phyloP scores from a whole-genome alignment of 345 rosid species.

The Arabidopsis suecica region DNA sequence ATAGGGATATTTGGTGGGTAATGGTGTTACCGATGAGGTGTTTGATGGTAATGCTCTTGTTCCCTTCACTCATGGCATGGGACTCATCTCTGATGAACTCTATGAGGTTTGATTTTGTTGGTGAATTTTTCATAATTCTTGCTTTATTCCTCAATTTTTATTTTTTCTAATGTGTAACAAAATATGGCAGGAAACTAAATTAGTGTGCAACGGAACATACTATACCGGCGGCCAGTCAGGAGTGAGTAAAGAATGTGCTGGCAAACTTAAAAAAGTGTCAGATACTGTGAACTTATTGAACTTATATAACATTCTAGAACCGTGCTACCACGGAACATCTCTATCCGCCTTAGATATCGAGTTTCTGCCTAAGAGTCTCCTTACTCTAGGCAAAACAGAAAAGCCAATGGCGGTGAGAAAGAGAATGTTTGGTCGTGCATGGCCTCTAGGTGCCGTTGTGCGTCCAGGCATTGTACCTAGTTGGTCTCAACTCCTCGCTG shows the following conservation, averaged over 20 bases:
- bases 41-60: conserved; percentile 89
- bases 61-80: conserved; percentile 94
- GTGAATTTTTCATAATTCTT: neutral
- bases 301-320: conserved; percentile 85
- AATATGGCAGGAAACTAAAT: conserved; percentile 61
- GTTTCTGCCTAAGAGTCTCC: conserved; percentile 69
- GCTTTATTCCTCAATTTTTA: neutral
- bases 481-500: conserved; percentile 77
- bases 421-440: conserved; percentile 92
- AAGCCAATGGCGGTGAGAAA: conserved; percentile 69
- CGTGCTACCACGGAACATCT: conserved; percentile 64
- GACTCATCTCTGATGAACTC: conserved; percentile 74
- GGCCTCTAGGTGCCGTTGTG: conserved; percentile 88
- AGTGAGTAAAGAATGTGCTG: conserved; percentile 28
- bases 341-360: conserved; percentile 40
- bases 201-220: conserved; percentile 64
- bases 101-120: conserved; percentile 58
- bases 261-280: conserved; percentile 50
- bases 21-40: conserved; percentile 77
- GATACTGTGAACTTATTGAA: conserved; percentile 46
- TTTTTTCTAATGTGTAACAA: neutral
- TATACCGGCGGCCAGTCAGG: conserved; percentile 33
- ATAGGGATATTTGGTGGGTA: conserved; percentile 94
- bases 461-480: conserved; percentile 82
- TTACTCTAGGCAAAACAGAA: conserved; percentile 55